phyloP scores from a whole-genome alignment of 768 basidiomycete genomes.

The Coprinopsis marcescibilis region DNA sequence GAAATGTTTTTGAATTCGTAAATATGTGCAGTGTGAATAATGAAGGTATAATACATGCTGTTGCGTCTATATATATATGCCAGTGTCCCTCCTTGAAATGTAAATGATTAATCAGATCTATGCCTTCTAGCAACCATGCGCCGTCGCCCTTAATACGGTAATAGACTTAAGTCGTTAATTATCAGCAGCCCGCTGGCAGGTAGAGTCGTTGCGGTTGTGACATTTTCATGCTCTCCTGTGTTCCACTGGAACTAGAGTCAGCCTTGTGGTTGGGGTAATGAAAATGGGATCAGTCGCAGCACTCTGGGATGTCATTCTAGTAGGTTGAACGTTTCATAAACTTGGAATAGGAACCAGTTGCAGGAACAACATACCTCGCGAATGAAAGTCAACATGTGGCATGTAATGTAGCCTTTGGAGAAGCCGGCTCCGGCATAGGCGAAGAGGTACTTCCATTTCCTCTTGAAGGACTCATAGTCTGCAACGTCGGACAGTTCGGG shows the following conservation, averaged over 20 bases:
- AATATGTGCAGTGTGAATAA: background rate
- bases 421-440: slow-evolving; percentile 79
- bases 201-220: background rate
- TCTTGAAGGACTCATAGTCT: slow-evolving; percentile 66
- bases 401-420: slow-evolving; percentile 74
- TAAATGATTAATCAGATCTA: background rate
- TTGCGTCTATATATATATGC: no score
- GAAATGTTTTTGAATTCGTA: background rate
- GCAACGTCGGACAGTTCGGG: slow-evolving; percentile 49
- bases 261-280: background rate
- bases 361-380: slow-evolving; percentile 41
- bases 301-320: slow-evolving; percentile 11
- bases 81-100: background rate
- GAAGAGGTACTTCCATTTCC: slow-evolving; percentile 82
- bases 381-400: slow-evolving; percentile 76
- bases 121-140: background rate
- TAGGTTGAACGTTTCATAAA: background rate
- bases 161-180: background rate
- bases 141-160: background rate
- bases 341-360: background rate
- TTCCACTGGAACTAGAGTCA: no score
- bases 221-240: no score
- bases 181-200: no score
- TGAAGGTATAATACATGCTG: slow-evolving; percentile 4
- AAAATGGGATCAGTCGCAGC: slow-evolving; percentile 13